Percentiles rank a stretch among this genome's conserved stretches.
Conservation (phyloP, 768 basidiomycete species). For the Suillus placidus region DNA sequence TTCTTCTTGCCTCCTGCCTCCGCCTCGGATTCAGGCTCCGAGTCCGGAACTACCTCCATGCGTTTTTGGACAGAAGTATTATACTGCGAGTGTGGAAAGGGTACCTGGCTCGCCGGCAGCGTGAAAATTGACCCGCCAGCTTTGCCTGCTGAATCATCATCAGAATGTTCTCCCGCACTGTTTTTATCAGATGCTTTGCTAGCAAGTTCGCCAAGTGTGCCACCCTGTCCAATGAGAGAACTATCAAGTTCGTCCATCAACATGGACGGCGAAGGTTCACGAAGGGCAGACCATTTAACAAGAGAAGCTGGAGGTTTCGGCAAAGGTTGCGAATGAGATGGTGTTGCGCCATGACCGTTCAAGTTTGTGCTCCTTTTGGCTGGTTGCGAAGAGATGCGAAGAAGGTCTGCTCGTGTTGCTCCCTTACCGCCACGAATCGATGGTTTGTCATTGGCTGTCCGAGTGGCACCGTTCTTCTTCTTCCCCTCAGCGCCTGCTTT, state of each 20-base stretch:
- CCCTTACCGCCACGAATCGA: not conserved
- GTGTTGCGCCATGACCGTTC: not conserved
- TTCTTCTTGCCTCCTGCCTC: slow-evolving; percentile 40
- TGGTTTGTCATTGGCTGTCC: not conserved
- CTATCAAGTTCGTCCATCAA: slow-evolving; percentile 40
- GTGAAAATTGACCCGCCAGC: slow-evolving; percentile 46
- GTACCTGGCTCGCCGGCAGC: slow-evolving; percentile 52
- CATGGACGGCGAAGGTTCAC: slow-evolving; percentile 26
- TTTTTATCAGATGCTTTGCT: slow-evolving; percentile 17
- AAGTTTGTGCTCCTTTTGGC: too few species aligned
- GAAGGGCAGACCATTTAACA: slow-evolving; percentile 35
- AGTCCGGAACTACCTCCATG: slow-evolving; percentile 19
- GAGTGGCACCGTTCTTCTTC: not conserved
- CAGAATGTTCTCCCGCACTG: slow-evolving; percentile 8
- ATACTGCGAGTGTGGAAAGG: slow-evolving; percentile 58
- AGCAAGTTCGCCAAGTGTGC: not conserved
- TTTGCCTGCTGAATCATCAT: slow-evolving; percentile 6
- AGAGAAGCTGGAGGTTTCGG: slow-evolving; percentile 16
- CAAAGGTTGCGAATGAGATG: slow-evolving; percentile 2
- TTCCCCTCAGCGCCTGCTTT: not conserved
- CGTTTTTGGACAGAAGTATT: slow-evolving; percentile 16
- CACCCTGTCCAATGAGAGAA: slow-evolving; percentile 14
- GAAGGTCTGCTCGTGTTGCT: not conserved
- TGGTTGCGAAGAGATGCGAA: not conserved
- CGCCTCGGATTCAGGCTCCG: slow-evolving; percentile 35